These are phyloP conservation scores for Phytophthora pluvialis DNA, from an alignment of 352 stramenopile species.

Conservation along the genomic window DNA sequence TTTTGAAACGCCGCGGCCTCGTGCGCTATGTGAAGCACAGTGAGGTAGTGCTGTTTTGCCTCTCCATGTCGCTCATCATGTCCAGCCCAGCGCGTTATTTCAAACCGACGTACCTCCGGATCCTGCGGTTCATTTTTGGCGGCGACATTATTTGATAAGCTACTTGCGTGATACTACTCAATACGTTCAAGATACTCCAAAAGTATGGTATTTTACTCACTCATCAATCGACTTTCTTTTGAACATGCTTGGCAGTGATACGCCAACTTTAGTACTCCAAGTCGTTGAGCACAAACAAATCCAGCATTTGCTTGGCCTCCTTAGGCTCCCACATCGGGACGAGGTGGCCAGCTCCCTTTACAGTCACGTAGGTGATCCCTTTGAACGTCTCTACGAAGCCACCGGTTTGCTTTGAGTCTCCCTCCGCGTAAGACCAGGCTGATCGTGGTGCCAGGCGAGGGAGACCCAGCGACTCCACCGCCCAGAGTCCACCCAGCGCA, in stretches of 20 bases:
- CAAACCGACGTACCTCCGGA: slow-evolving; percentile 85
- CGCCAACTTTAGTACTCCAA: slow-evolving; percentile 22
- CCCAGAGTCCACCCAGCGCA: slow-evolving; percentile 71
- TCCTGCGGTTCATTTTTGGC: slow-evolving; percentile 87
- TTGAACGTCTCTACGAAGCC: slow-evolving; percentile 88
- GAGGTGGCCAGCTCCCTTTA: slow-evolving; percentile 91
- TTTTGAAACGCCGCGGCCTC: slow-evolving; percentile 70
- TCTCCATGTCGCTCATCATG: slow-evolving; percentile 89
- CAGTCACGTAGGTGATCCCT: slow-evolving; percentile 89
- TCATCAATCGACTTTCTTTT: slow-evolving; percentile 15
- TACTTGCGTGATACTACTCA: too few relatives aligned
- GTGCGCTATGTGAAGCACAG: slow-evolving; percentile 80
- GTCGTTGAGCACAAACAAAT: slow-evolving; percentile 69
- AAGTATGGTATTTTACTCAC: slow-evolving; percentile 10
- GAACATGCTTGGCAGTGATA: slow-evolving; percentile 17
- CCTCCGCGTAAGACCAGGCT: slow-evolving; percentile 48
- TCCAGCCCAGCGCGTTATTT: slow-evolving; percentile 80
- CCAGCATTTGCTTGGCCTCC: slow-evolving; percentile 74
- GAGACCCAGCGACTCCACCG: slow-evolving; percentile 69
- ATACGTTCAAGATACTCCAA: not conserved
- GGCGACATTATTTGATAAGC: slow-evolving; percentile 66
- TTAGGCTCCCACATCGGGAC: slow-evolving; percentile 85
- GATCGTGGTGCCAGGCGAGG: slow-evolving; percentile 42
- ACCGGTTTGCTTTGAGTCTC: slow-evolving; percentile 69
- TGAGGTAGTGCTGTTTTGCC: slow-evolving; percentile 82